Evolutionary conservation across 257 asterid species (phyloP), one percentile per base, ranked within the genome.

Genomic region (Handroanthus guayacan): DNA sequence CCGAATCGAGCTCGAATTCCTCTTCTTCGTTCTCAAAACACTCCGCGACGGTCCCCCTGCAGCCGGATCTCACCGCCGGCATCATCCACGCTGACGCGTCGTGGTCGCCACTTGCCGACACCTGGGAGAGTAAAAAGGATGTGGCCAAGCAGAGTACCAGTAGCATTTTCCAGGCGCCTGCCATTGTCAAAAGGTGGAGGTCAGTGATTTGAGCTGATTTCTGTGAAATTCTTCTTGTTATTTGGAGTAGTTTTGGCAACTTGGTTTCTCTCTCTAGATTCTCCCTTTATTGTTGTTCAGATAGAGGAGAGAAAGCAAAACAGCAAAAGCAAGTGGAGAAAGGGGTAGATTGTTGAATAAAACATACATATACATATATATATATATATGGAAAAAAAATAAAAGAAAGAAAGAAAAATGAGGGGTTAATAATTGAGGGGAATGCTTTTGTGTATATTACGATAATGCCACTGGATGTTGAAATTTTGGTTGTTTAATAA

Each of bases 1-100:
- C 97, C 17, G 97, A 89, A 74, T 90, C 97, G 66, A 94, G 88
- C 62, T 80, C 89, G 86, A 90, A 89, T 71, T 93, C 98, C 65
- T 73, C 92, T 8, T 86, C 90, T 0, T 67, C 96, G 62, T 61
- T 81, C 14, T 57, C 80, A 67, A 92, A 66, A 70, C 97, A 91
- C 76, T 89, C 93, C 47, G 82, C 89, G 8, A 84, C 75, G 62
- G 91, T 83, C 0, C 94, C 96, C 9, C 76, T 71, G 82, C 96
- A 88, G 1, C 85, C 91, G 64, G 97, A 86, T 89, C 90, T 84
- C 78, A 52, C 61, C 84, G 75, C 62, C 87, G 93, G 84, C 78
- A 88, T 73, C 85, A 84, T 60, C 97, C 93, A 89, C 52, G 70
- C 63, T 47, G 83, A 69, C 58, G 51, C 78, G 65, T 63, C 89